These are phyloP conservation scores for Mycosphaerella sp. DNA, from an alignment of 2,329 filamentous ascomycete species.

Conservation along the genomic window DNA sequence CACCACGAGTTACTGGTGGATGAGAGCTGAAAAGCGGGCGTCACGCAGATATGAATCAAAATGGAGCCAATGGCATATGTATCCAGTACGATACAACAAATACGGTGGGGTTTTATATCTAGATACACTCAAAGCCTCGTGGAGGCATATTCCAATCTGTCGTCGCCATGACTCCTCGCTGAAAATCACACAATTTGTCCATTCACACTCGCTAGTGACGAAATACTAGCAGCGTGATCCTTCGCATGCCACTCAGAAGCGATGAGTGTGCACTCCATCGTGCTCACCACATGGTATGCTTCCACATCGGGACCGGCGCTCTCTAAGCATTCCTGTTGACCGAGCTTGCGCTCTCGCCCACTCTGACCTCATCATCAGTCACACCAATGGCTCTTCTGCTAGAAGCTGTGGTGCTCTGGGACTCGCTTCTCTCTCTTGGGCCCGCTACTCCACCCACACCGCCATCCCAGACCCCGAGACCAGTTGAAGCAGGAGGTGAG, in stretches of 20 bases:
- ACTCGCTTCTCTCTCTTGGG: constrained; percentile 34
- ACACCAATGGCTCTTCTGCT: constrained; percentile 24
- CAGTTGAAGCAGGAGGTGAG: constrained; percentile 15
- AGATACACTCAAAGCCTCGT: not conserved
- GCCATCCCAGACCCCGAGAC: constrained; percentile 28
- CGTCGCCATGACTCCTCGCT: constrained; percentile 3
- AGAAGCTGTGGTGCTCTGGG: constrained; percentile 34
- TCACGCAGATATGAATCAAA: not conserved
- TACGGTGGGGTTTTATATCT: not conserved
- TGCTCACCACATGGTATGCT: no score
- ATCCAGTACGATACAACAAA: not conserved
- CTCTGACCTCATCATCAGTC: constrained; percentile 31
- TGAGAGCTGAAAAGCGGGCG: not conserved
- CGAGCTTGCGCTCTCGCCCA: constrained; percentile 35
- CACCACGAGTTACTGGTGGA: not conserved
- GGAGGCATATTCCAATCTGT: constrained; percentile 2
- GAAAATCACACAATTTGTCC: constrained; percentile 4
- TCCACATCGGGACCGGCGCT: constrained; percentile 16
- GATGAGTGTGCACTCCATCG: no score
- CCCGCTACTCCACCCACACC: constrained; percentile 31
- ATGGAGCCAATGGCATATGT: not conserved
- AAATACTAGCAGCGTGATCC: not conserved
- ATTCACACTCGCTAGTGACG: not conserved
- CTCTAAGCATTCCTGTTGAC: constrained; percentile 11
- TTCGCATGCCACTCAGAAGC: not conserved